Evolutionary conservation across 148 eudicot species (phyloP), one percentile per base, ranked within the genome.

Genomic region (Cornus suecica): DNA sequence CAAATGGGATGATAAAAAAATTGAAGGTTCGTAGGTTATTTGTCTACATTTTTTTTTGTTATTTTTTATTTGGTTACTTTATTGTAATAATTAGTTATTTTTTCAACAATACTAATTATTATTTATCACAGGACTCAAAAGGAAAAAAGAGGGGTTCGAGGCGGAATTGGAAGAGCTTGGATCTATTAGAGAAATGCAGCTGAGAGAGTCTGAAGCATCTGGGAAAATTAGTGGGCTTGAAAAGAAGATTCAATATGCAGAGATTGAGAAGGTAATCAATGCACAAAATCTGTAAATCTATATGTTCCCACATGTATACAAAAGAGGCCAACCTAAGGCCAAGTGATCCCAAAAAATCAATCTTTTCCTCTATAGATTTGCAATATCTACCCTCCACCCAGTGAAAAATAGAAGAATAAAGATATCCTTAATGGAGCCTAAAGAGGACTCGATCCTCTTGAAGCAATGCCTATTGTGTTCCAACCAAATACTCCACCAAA

Each of bases 191-290:
- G 99, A 96, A 78, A 86, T 96, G 93, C 97, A 96, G 80, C 83
- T 87, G 71, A 93, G 83, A 82, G 98, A 93, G 87, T 93, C 98
- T 42, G 98, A 96, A 88, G 80, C 90, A 66, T 91, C 97, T 64
- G 94, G 93, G 51, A 96, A 88, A 81, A 91, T 93, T 34, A 96
- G 99, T 82, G 98, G 98, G 69, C 92, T 96, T 81, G 98, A 96
- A 71, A 96, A 96, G 88, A 93, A 93, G 90, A 90, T 89, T 82
- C 97, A 91, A 75, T 96, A 96, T 87, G 94, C 94, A 25, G 94
- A 93, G 76, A 96, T 96, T 74, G 98, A 93, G 79, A 88, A 90
- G 98, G 98, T 91, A 84, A 73, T 24, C 23, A n/a, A 24, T 54
- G 29, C 71, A 67, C n/a, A n/a, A n/a, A n/a, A n/a, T n/a, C n/a